Percentiles rank a stretch among this genome's conserved stretches.
phyloP scores from a whole-genome alignment of 2,329 filamentous ascomycete species.

The Furcasterigmium furcatum region DNA sequence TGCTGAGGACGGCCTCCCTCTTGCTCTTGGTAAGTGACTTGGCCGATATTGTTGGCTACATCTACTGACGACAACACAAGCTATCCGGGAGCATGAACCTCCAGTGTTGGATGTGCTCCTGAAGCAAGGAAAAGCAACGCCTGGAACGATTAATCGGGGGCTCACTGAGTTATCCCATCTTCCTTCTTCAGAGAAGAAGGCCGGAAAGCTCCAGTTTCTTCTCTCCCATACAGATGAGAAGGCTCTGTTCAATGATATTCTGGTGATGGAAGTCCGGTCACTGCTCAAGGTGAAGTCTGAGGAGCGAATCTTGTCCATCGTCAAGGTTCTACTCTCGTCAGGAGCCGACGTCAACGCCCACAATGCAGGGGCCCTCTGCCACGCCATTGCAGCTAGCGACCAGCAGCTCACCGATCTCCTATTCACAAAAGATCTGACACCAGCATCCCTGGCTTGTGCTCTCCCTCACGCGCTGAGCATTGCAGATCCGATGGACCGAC shows the following conservation, averaged over 20 bases:
- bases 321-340: constrained; percentile 43
- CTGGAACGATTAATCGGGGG: constrained; percentile 37
- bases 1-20: constrained; percentile 36
- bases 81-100: constrained; percentile 39
- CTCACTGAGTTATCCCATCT: constrained; percentile 39
- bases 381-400: constrained; percentile 44
- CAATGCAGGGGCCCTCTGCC: constrained; percentile 47
- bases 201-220: constrained; percentile 45
- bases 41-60: no score
- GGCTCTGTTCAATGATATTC: constrained; percentile 38
- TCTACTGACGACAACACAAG: no score
- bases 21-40: constrained; percentile 31
- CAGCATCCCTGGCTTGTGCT: constrained; percentile 42
- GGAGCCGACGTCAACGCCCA: constrained; percentile 54
- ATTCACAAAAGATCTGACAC: constrained; percentile 35
- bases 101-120: constrained; percentile 46
- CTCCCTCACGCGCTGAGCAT: constrained; percentile 52
- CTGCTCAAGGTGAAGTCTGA: constrained; percentile 32
- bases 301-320: constrained; percentile 35
- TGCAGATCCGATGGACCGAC: constrained; percentile 45
- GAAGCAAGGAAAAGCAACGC: constrained; percentile 38
- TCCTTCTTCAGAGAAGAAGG: constrained; percentile 41
- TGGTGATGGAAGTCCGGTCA: constrained; percentile 48
- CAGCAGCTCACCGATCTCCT: constrained; percentile 45
- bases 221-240: constrained; percentile 38